Evolutionary conservation across 2,329 filamentous ascomycete species (phyloP).

Genomic region (Colletotrichum costaricense): DNA sequence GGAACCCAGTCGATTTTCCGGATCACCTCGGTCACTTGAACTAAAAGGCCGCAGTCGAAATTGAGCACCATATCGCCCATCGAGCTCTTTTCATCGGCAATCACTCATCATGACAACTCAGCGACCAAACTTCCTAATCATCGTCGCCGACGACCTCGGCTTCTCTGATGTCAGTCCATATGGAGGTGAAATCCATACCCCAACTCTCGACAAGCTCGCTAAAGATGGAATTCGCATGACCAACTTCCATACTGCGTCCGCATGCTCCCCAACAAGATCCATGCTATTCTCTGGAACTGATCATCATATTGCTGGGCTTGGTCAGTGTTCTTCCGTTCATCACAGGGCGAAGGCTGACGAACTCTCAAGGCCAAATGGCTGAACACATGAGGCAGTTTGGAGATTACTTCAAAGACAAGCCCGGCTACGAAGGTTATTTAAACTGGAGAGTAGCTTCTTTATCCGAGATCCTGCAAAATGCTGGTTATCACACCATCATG

Average conservation of each 20-base stretch:
- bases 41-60: too few relatives aligned
- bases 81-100: neutral
- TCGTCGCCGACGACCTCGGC: conserved; percentile 49
- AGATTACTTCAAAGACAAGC: conserved; percentile 32
- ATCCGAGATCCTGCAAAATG: conserved; percentile 43
- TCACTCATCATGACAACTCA: conserved; percentile 12
- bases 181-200: conserved; percentile 47
- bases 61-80: too few relatives aligned
- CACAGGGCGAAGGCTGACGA: neutral
- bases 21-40: too few relatives aligned
- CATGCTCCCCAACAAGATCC: conserved; percentile 67
- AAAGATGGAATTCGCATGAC: conserved; percentile 63
- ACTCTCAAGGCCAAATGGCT: conserved; percentile 52
- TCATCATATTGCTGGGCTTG: conserved; percentile 63
- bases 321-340: neutral
- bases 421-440: conserved; percentile 47
- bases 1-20: too few relatives aligned
- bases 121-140: conserved; percentile 47
- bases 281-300: conserved; percentile 72
- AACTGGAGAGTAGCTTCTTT: conserved; percentile 44
- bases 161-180: conserved; percentile 46
- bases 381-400: conserved; percentile 46
- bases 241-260: conserved; percentile 68
- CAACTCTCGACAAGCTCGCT: conserved; percentile 52
- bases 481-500: conserved; percentile 46